phyloP scores from a whole-genome alignment of 202 grass and related monocot species.

The Panicum virgatum region DNA sequence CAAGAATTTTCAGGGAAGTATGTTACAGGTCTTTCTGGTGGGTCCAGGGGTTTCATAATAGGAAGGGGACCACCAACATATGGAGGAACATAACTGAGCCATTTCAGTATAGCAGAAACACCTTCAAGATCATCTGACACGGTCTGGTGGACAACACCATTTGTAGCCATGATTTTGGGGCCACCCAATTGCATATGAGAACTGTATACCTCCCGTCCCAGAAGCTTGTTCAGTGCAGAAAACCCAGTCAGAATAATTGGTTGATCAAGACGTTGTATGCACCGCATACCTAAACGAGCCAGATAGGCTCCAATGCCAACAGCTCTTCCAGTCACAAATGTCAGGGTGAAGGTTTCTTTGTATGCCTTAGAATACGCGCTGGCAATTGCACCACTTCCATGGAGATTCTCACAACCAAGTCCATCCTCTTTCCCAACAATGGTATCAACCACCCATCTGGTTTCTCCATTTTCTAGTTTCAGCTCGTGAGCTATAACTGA shows the following conservation, averaged over 20 bases:
- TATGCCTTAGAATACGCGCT: slow-evolving; percentile 95
- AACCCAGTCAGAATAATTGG: slow-evolving; percentile 95
- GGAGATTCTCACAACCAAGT: slow-evolving; percentile 90
- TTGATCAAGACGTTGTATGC: slow-evolving; percentile 97
- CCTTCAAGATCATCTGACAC: slow-evolving; percentile 98
- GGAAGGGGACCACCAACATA: slow-evolving; percentile 90
- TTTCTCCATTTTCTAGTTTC: slow-evolving; percentile 80
- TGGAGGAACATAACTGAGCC: slow-evolving; percentile 98
- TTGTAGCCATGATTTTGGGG: slow-evolving; percentile 99
- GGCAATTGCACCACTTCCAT: slow-evolving; percentile 94
- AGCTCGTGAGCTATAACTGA: slow-evolving; percentile 93
- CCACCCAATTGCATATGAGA: slow-evolving; percentile 99
- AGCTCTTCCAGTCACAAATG: slow-evolving; percentile 92
- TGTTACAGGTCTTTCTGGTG: slow-evolving; percentile 76
- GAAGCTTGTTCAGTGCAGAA: slow-evolving; percentile 93
- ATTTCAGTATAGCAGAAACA: slow-evolving; percentile 91
- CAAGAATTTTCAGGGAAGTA: slow-evolving; percentile 91
- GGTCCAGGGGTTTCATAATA: slow-evolving; percentile 80
- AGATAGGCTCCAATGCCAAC: slow-evolving; percentile 99
- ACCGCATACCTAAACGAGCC: slow-evolving; percentile 95
- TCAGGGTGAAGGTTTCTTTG: slow-evolving; percentile 92
- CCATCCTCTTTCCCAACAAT: slow-evolving; percentile 94
- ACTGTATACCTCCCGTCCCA: slow-evolving; percentile 96
- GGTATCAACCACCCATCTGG: slow-evolving; percentile 90
- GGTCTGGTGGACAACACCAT: slow-evolving; percentile 95